phyloP scores from a whole-genome alignment of 2,329 filamentous ascomycete genomes.

The Apiospora saccharicola region DNA sequence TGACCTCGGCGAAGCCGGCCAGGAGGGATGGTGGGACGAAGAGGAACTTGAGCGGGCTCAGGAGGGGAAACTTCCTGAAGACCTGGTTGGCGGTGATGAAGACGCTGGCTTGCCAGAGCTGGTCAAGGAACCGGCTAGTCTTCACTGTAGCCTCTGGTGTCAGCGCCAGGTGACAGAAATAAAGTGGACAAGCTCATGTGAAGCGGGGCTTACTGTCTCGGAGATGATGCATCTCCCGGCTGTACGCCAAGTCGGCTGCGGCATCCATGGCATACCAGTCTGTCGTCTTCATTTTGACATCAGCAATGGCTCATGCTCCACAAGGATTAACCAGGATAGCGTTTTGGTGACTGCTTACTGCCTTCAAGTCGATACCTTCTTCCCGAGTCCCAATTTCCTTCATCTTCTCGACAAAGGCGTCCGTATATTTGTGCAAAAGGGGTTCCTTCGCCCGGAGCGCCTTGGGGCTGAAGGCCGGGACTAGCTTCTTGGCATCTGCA shows the following conservation, averaged over 20 bases:
- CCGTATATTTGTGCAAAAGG: neutral
- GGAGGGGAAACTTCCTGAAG: slow-evolving; percentile 30
- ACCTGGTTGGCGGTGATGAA: slow-evolving; percentile 29
- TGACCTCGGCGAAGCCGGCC: neutral
- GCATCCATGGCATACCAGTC: neutral
- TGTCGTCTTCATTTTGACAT: neutral
- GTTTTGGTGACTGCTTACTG: neutral
- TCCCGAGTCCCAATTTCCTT: neutral
- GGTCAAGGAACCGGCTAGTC: slow-evolving; percentile 23
- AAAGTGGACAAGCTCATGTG: too few species aligned
- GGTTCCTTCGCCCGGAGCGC: neutral
- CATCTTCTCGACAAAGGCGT: neutral
- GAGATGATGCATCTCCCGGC: slow-evolving; percentile 31
- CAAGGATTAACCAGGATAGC: too few species aligned
- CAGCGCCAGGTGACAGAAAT: neutral
- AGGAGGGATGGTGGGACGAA: slow-evolving; percentile 30
- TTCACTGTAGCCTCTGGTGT: slow-evolving; percentile 21
- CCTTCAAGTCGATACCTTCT: neutral
- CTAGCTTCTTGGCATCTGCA: neutral
- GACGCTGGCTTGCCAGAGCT: slow-evolving; percentile 26
- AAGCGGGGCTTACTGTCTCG: slow-evolving; percentile 30
- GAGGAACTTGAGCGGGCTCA: slow-evolving; percentile 31
- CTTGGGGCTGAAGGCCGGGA: neutral
- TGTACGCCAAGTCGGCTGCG: slow-evolving; percentile 29
- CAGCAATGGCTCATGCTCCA: neutral